Conservation (phyloP, 495 filamentous ascomycete species). For the Neurospora sp. region DNA sequence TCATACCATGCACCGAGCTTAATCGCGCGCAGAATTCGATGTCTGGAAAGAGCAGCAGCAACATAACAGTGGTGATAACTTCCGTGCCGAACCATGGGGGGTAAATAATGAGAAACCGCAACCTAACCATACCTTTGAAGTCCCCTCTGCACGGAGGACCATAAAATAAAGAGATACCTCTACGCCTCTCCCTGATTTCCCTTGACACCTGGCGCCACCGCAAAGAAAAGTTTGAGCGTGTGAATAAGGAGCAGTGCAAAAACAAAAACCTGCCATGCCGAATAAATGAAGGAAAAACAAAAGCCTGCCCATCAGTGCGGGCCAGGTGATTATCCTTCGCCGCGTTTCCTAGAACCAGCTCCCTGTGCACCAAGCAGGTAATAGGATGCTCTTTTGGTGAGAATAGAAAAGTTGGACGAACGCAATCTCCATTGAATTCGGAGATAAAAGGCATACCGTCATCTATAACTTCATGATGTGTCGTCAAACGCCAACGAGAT, state of each 20-base stretch:
- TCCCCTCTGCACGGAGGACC: not conserved
- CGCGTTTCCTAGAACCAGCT: slow-evolving; percentile 1
- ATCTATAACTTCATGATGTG: slow-evolving; percentile 13
- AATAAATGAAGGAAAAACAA: slow-evolving; percentile 1
- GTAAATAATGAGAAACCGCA: not conserved
- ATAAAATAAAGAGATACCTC: not conserved
- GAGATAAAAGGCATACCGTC: slow-evolving; percentile 11
- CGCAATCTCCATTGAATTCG: slow-evolving; percentile 6
- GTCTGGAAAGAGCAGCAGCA: not conserved
- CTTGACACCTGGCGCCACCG: slow-evolving; percentile 18
- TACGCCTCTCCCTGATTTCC: slow-evolving; percentile 1
- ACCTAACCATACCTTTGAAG: not conserved
- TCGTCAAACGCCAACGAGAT: slow-evolving; percentile 15
- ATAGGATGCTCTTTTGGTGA: slow-evolving; percentile 9
- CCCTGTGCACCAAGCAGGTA: slow-evolving; percentile 1
- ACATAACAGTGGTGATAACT: not conserved
- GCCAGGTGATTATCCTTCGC: slow-evolving; percentile 5
- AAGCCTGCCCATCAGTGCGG: slow-evolving; percentile 1
- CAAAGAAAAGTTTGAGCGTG: slow-evolving; percentile 10
- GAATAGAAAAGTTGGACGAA: not conserved
- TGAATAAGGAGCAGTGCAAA: slow-evolving; percentile 5
- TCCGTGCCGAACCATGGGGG: not conserved
- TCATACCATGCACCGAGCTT: not conserved
- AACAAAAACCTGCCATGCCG: slow-evolving; percentile 12
- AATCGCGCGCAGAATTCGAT: not conserved